Evolutionary conservation across 106 monocot species (phyloP).

Genomic region (Dendrobium huoshanense): DNA sequence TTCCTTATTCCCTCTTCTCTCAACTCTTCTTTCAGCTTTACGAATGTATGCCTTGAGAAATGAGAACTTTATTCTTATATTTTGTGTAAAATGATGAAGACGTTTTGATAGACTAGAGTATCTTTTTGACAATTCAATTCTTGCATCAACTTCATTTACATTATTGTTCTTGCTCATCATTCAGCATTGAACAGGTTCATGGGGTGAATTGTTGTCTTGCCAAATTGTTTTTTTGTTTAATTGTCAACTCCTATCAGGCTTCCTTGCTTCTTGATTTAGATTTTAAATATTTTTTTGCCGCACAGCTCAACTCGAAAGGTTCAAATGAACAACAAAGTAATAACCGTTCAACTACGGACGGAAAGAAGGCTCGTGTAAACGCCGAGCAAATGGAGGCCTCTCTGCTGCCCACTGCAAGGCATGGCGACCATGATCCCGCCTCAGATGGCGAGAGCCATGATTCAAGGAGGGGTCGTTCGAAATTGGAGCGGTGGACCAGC

Average conservation of each 20-base stretch:
- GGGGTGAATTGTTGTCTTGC: neutral
- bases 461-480: conserved; percentile 73
- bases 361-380: conserved; percentile 8
- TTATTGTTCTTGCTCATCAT: neutral
- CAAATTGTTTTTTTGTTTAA: neutral
- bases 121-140: neutral
- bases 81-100: neutral
- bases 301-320: conserved; percentile 28
- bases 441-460: conserved; percentile 52
- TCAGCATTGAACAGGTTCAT: neutral
- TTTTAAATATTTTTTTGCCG: neutral
- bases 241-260: neutral
- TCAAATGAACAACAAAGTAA: conserved; percentile 23
- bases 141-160: neutral
- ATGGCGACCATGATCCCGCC: conserved; percentile 29
- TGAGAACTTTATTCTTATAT: neutral
- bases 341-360: neutral
- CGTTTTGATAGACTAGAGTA: neutral
- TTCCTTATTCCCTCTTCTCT: neutral
- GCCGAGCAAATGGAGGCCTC: conserved; percentile 12
- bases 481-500: conserved; percentile 92
- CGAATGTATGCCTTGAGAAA: neutral
- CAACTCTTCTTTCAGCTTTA: neutral
- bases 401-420: conserved; percentile 13
- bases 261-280: conserved; percentile 4